Percentiles rank a stretch among this genome's conserved stretches.
These are phyloP conservation scores for Fagopyrum homotropicum DNA, from an alignment of 148 eudicot species.

Conservation along the genomic window DNA sequence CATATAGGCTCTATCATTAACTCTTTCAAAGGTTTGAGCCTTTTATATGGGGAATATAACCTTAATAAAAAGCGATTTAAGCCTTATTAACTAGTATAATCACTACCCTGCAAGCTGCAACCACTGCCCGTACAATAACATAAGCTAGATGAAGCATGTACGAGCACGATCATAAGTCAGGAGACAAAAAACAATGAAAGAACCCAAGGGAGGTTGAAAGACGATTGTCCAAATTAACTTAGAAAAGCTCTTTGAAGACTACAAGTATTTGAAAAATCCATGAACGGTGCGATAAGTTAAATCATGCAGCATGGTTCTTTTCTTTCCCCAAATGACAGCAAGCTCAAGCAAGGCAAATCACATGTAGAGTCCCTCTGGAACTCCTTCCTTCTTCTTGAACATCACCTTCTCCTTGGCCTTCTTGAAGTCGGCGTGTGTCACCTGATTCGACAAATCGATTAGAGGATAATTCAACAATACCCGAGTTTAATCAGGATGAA, in stretches of 20 bases:
- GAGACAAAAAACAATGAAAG: no score
- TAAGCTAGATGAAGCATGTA: no score
- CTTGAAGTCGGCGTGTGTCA: constrained; percentile 51
- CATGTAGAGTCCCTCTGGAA: constrained; percentile 67
- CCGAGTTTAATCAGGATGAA: background rate
- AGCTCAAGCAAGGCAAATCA: background rate
- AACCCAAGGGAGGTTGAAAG: background rate
- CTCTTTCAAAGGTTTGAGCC: no score
- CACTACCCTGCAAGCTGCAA: no score
- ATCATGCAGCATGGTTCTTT: constrained; percentile 1
- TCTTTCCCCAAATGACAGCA: background rate
- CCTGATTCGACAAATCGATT: constrained; percentile 22
- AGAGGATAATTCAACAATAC: background rate
- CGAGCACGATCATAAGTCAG: no score
- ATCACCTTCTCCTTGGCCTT: constrained; percentile 66
- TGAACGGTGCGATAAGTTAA: background rate
- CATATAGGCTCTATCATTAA: no score
- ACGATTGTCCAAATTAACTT: background rate
- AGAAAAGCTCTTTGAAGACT: background rate
- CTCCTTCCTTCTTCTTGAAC: constrained; percentile 72
- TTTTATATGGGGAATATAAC: no score
- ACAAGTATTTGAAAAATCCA: background rate
- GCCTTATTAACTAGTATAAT: no score
- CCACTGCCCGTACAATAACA: no score
- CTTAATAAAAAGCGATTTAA: no score